Evolutionary conservation across 352 stramenopile species (phyloP).

Genomic region (Saprolegnia parasitica): DNA sequence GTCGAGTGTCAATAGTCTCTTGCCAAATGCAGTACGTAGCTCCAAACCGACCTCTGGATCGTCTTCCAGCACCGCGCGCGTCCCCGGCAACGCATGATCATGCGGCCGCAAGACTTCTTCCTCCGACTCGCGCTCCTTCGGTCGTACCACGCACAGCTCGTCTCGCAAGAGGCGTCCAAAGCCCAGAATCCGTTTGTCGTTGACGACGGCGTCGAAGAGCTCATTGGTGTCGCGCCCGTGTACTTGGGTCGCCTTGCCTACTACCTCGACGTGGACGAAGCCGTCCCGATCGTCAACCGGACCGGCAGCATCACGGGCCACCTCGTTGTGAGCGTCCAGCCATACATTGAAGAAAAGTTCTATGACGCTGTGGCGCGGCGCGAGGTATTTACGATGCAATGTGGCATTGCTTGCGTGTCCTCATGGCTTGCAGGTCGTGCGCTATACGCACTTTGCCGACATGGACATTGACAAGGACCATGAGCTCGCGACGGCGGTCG

Average conservation of each 20-base stretch:
- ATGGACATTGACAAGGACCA: conserved; percentile 25
- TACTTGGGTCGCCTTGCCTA: conserved; percentile 19
- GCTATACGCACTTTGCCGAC: conserved; percentile 7
- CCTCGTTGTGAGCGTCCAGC: conserved; percentile 20
- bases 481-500: conserved; percentile 1
- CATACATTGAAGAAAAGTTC: background rate
- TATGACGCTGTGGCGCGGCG: background rate
- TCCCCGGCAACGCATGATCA: conserved; percentile 12
- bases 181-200: background rate
- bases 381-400: no score
- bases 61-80: background rate
- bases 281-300: conserved; percentile 17
- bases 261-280: conserved; percentile 24
- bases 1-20: background rate
- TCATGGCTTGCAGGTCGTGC: conserved; percentile 18
- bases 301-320: conserved; percentile 9
- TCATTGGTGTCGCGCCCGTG: conserved; percentile 14
- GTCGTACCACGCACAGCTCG: background rate
- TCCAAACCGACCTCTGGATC: conserved; percentile 28
- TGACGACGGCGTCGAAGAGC: conserved; percentile 17
- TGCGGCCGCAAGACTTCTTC: conserved; percentile 17
- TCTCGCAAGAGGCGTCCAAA: background rate
- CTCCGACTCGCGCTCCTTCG: conserved; percentile 14
- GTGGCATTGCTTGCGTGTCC: no score
- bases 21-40: background rate